A percentile compares a stretch with the other conserved stretches of the same genome.
phyloP scores from a whole-genome alignment of 2,329 filamentous ascomycete species.

The Teratosphaeria epicoccoides region DNA sequence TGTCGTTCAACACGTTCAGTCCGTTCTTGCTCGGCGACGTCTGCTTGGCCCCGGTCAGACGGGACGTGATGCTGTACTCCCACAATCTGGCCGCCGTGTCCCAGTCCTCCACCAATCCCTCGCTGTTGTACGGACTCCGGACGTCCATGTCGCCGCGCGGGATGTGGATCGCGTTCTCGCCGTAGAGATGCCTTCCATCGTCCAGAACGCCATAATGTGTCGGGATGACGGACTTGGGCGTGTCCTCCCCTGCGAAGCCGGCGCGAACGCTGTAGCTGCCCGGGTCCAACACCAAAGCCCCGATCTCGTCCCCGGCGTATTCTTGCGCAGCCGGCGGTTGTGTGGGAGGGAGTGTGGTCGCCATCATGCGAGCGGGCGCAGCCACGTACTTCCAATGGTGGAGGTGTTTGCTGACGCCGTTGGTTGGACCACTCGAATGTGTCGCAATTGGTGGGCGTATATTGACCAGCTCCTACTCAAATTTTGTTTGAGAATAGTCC shows the following conservation, averaged over 20 bases:
- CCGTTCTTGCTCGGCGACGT: constrained; percentile 65
- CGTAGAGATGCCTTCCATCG: constrained; percentile 55
- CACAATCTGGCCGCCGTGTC: constrained; percentile 79
- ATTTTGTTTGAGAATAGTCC: too few relatives aligned
- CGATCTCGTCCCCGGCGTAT: constrained; percentile 70
- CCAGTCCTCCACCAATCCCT: constrained; percentile 93
- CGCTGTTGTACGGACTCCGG: constrained; percentile 80
- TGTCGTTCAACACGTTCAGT: constrained; percentile 53
- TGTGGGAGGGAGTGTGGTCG: constrained; percentile 18
- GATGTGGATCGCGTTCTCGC: constrained; percentile 79
- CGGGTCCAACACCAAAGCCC: constrained; percentile 89
- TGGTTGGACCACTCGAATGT: too few relatives aligned
- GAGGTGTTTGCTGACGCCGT: too few relatives aligned
- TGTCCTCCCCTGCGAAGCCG: constrained; percentile 95
- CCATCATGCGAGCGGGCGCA: constrained; percentile 7
- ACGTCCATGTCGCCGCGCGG: constrained; percentile 69
- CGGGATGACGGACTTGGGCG: constrained; percentile 84
- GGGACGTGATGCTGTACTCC: constrained; percentile 84
- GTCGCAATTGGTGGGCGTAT: too few relatives aligned
- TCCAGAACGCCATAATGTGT: constrained; percentile 67
- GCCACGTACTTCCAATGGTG: too few relatives aligned
- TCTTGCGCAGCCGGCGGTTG: constrained; percentile 32
- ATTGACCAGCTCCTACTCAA: too few relatives aligned
- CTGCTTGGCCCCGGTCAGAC: constrained; percentile 67
- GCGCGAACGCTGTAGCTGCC: constrained; percentile 86